Evolutionary conservation across 2,329 filamentous ascomycete genomes (phyloP), one percentile per base, ranked within the genome.

Genomic region (Phaeophleospora eucalypticola): DNA sequence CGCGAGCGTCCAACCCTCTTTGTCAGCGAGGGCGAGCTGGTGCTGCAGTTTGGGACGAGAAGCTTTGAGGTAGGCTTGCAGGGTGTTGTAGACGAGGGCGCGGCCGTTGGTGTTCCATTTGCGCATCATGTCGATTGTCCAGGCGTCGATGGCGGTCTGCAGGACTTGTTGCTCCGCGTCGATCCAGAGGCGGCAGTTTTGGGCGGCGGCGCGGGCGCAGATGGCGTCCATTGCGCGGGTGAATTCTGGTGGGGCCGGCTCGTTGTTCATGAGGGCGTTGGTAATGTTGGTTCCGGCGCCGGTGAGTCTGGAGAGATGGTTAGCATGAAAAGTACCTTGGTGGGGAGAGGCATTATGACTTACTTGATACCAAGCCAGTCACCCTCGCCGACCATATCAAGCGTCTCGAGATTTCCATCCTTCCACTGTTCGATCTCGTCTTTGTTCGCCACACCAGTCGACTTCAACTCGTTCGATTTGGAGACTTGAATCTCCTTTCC

Each of bases 141-240:
- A 79, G 15, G 63, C 53, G 54, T 79, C 76, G 50, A 79, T 79
- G 2, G 71, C 68, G 2, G 62, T 62, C 58, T 80, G 76, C 18
- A 78, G 67, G 4, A 68, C 67, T 56, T 77, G 71, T 54, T 79
- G 75, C 58, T 80, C 77, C 3, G 77, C 75, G 52, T 80, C 77
- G 41, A 79, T 68, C 52, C 75, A 70, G 42, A 80, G 64, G 14
- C 73, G 68, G 40, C 70, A 70, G 10, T 67, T 67, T 41, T 68
- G 68, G 12, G 65, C 62, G 39, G 67, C 64, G 2, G 74, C 71
- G 38, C 68, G 54, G 33, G 71, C 63, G 49, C 72, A 72, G 19
- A 76, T 71, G 21, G 63, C 61, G 33, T 67, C 62, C 56, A 77
- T 71, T 1, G 72, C 71, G 8, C 62, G 43, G 32, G 66, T 57